Base-by-base conservation (phyloP, 2,329 filamentous ascomycete species). In the Fusarium denticulatum region DNA sequence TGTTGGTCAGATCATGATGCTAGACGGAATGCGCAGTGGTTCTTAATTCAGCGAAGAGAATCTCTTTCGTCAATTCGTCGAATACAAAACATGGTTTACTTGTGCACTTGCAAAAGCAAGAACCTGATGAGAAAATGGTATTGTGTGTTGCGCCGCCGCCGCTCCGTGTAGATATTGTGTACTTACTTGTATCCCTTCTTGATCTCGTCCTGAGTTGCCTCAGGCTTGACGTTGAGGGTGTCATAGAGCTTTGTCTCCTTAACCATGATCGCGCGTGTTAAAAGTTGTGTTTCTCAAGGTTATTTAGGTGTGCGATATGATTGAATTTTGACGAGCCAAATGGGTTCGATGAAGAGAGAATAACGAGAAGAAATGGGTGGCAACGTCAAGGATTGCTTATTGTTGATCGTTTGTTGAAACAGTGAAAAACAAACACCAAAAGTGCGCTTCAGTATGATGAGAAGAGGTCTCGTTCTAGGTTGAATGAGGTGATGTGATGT, bases 181-280 rank as follows among this genome's bases (percentile, higher is more conserved):
- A 80, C 89, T 83, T 91, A 94, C 92, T 93, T 90, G 83, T 97
- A 97, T 66, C 91, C 96, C 82, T 98, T 99, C 83, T 98, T 98
- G 82, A 99, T 97, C 75, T 98, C 96, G 80, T 98, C 96, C 84
- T 97, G 94, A 30, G 91, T 88, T 30, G 95, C 94, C 69, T 91
- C 89, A 42, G 96, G 90, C 82, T 94, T 92, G 83, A 98, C 86
- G 81, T 88, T 87, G 79, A 99, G 88, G 73, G 90, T 88, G 83
- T 98, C 94, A 87, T 99, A 99, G 73, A 98, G 92, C 85, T 97
- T 97, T 60, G 93, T 96, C 87, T 98, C 96, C 79, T 94, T 93
- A 77, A 97, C 94, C 96, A 98, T 98, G 76, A 77, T 90, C 83
- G 77, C 71, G 73, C 53, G 43, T 63, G 67, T 61, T 70, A 61